phyloP scores from a whole-genome alignment of 768 basidiomycete species.

The Mycena olivaceomarginata region DNA sequence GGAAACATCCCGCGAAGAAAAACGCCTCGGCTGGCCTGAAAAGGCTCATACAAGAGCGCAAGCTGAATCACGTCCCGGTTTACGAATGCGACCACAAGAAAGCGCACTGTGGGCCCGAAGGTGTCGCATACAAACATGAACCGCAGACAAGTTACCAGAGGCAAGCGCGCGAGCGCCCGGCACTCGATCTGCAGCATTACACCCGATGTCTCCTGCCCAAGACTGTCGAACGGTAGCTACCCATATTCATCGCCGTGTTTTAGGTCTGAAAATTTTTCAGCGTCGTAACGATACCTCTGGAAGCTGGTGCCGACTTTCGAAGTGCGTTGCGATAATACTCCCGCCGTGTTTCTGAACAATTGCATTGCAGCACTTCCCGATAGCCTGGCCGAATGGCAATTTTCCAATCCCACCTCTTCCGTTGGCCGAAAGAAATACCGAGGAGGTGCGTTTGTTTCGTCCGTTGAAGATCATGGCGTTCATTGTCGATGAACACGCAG shows the following conservation, averaged over 20 bases:
- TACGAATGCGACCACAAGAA: conserved; percentile 58
- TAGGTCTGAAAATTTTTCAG: conserved; percentile 55
- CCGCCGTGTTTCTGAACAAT: conserved; percentile 1
- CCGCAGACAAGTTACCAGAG: conserved; percentile 68
- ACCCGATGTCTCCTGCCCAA: conserved; percentile 71
- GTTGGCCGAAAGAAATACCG: conserved; percentile 71
- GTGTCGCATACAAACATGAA: conserved; percentile 56
- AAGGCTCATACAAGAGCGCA: conserved; percentile 45
- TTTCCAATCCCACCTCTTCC: conserved; percentile 75
- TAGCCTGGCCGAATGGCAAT: conserved; percentile 75
- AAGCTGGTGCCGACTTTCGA: conserved; percentile 78
- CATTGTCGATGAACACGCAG: conserved; percentile 39
- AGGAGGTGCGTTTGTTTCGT: conserved; percentile 59
- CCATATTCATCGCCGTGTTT: neutral
- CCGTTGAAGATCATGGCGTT: neutral
- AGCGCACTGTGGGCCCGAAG: conserved; percentile 60
- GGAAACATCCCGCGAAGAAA: conserved; percentile 59
- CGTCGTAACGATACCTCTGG: conserved; percentile 75
- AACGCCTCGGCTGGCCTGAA: conserved; percentile 29
- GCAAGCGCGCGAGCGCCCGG: conserved; percentile 64
- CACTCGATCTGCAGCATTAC: conserved; percentile 79
- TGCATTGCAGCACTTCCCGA: conserved; percentile 62
- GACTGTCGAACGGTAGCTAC: conserved; percentile 73
- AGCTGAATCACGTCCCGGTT: conserved; percentile 54
- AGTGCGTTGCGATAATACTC: conserved; percentile 56